A percentile compares a stretch with the other conserved stretches of the same genome.
phyloP scores from a whole-genome alignment of 305 asterid species.

The Solanum hybrid region DNA sequence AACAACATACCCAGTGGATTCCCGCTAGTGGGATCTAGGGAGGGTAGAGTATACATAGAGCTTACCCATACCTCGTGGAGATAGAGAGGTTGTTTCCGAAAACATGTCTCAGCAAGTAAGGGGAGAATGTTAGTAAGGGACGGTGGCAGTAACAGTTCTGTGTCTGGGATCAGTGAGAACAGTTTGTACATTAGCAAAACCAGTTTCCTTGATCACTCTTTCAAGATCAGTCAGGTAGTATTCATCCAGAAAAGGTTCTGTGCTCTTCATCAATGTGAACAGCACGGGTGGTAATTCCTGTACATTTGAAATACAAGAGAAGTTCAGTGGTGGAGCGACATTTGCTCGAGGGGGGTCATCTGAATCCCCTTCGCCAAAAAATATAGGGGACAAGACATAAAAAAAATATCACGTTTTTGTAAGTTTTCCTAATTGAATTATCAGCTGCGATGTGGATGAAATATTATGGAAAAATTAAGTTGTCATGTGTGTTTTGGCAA shows the following conservation, averaged over 20 bases:
- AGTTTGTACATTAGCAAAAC: slow-evolving; percentile 47
- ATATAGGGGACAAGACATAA: background rate
- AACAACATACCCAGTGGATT: background rate
- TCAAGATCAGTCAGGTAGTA: slow-evolving; percentile 81
- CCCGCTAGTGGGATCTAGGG: background rate
- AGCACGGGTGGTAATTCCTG: slow-evolving; percentile 84
- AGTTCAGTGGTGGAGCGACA: background rate
- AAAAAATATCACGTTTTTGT: background rate
- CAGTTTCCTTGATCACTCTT: slow-evolving; percentile 38
- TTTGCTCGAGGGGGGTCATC: background rate
- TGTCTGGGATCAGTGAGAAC: slow-evolving; percentile 81
- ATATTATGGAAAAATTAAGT: background rate
- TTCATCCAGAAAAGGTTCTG: slow-evolving; percentile 81
- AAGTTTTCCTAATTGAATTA: background rate
- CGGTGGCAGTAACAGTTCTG: slow-evolving; percentile 71
- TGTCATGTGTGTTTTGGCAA: background rate
- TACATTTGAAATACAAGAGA: background rate
- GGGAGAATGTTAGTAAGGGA: slow-evolving; percentile 29
- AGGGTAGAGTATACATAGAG: background rate
- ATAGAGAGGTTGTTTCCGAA: background rate
- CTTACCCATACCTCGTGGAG: background rate
- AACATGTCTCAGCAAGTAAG: background rate
- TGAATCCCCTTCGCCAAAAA: background rate
- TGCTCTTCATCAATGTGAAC: slow-evolving; percentile 89
- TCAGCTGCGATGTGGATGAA: background rate